A percentile compares a stretch with the other conserved stretches of the same genome.
Conservation (phyloP, 805 yeast species). For the Schwanniomyces yamadae region DNA sequence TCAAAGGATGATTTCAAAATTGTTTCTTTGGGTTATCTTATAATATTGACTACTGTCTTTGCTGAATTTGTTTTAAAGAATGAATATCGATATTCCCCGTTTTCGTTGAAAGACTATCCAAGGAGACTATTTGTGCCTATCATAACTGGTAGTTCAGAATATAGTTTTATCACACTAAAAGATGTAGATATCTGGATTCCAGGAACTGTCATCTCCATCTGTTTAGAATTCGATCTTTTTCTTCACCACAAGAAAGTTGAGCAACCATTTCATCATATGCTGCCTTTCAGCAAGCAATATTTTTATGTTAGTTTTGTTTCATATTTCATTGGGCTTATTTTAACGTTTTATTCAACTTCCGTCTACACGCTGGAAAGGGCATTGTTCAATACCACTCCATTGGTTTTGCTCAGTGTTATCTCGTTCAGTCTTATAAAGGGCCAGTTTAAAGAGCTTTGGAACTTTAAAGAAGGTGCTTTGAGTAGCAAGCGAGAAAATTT, state of each 20-base stretch:
- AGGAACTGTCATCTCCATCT: constrained; percentile 50
- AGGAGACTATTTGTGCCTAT: no score
- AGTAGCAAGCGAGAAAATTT: no score
- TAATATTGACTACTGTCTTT: no score
- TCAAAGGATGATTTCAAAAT: no score
- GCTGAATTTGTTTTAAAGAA: no score
- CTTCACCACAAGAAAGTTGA: constrained; percentile 23
- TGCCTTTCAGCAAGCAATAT: constrained; percentile 41
- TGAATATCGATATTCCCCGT: no score
- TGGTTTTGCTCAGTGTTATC: constrained; percentile 29
- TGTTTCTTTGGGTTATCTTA: no score
- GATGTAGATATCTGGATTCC: constrained; percentile 69
- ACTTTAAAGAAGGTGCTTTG: constrained; percentile 32
- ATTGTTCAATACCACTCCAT: constrained; percentile 60
- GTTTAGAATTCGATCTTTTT: constrained; percentile 55
- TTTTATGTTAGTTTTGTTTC: constrained; percentile 46
- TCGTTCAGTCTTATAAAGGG: constrained; percentile 35
- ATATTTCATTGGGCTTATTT: constrained; percentile 46
- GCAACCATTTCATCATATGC: constrained; percentile 38
- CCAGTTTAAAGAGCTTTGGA: constrained; percentile 43
- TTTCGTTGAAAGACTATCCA: no score
- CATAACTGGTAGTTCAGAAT: no score
- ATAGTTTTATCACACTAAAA: no score
- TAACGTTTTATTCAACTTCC: constrained; percentile 42
- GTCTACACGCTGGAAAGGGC: constrained; percentile 60